Conservation (phyloP, 305 asterid species). For the Ilex paraguariensis region DNA sequence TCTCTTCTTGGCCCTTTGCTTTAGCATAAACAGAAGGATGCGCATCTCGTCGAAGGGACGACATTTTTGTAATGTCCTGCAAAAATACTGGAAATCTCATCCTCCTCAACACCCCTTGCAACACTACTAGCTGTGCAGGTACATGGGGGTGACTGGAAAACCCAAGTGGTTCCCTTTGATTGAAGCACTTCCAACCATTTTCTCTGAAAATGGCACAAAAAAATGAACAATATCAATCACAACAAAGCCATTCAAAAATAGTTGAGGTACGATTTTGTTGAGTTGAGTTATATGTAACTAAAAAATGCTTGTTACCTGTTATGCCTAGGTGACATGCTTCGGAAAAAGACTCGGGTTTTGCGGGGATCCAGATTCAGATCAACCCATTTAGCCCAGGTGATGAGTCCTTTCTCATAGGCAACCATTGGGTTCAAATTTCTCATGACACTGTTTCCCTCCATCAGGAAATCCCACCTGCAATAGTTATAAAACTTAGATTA, state of each 20-base stretch:
- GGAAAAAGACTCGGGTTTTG: slow-evolving; percentile 56
- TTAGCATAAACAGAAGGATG: slow-evolving; percentile 71
- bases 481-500: not conserved
- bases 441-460: slow-evolving; percentile 61
- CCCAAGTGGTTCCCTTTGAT: slow-evolving; percentile 56
- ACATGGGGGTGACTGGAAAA: slow-evolving; percentile 37
- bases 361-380: slow-evolving; percentile 78
- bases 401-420: slow-evolving; percentile 76
- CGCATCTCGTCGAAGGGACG: slow-evolving; percentile 63
- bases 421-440: slow-evolving; percentile 48
- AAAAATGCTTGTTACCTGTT: slow-evolving; percentile 36
- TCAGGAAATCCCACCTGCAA: slow-evolving; percentile 72
- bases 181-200: slow-evolving; percentile 64
- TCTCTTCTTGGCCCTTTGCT: slow-evolving; percentile 41
- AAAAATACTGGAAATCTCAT: slow-evolving; percentile 64
- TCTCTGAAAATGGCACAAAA: slow-evolving; percentile 31
- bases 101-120: slow-evolving; percentile 40
- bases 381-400: slow-evolving; percentile 81
- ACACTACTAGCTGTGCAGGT: slow-evolving; percentile 43
- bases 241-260: too few relatives aligned
- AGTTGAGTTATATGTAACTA: too few relatives aligned
- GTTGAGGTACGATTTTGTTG: too few relatives aligned
- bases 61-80: slow-evolving; percentile 62
- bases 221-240: too few relatives aligned
- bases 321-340: slow-evolving; percentile 86